Percentiles rank a stretch among this genome's conserved stretches.
Evolutionary conservation across 129 eudicot genomes (phyloP).

Genomic region (Smallanthus sonchifolius): DNA sequence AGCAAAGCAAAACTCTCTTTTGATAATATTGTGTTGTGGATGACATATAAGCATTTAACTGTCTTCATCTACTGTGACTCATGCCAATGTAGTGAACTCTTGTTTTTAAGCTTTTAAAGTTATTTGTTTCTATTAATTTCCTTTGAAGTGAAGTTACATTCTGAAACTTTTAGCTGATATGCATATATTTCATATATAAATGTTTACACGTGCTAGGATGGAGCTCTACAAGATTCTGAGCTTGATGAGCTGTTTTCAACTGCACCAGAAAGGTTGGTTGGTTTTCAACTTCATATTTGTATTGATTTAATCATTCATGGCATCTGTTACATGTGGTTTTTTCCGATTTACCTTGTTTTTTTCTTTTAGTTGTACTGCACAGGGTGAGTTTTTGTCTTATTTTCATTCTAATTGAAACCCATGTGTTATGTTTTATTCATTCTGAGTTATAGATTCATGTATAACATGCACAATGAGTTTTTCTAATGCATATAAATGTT

Average conservation of each 20-base stretch:
- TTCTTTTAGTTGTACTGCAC: background rate
- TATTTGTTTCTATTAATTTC: background rate
- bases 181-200: slow-evolving; percentile 4
- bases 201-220: slow-evolving; percentile 53
- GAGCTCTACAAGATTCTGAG: slow-evolving; percentile 63
- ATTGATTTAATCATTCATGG: background rate
- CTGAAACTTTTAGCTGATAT: slow-evolving; percentile 17
- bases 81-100: slow-evolving; percentile 2
- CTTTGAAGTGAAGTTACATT: background rate
- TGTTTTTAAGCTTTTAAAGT: background rate
- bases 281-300: slow-evolving; percentile 14
- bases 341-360: background rate
- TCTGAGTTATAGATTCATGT: background rate
- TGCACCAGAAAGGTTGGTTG: slow-evolving; percentile 85
- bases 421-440: background rate
- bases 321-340: slow-evolving; percentile 10
- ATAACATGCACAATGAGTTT: slow-evolving; percentile 11
- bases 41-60: background rate
- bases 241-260: slow-evolving; percentile 89
- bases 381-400: background rate
- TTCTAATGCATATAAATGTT: slow-evolving; percentile 6
- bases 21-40: slow-evolving; percentile 1
- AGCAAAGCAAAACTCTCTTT: background rate
- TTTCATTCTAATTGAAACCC: background rate
- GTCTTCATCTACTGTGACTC: background rate